Percentiles rank a stretch among this genome's conserved stretches.
These are phyloP conservation scores for Fonsecaea multimorphosa DNA, from an alignment of 2,329 filamentous ascomycete species.

Conservation along the genomic window DNA sequence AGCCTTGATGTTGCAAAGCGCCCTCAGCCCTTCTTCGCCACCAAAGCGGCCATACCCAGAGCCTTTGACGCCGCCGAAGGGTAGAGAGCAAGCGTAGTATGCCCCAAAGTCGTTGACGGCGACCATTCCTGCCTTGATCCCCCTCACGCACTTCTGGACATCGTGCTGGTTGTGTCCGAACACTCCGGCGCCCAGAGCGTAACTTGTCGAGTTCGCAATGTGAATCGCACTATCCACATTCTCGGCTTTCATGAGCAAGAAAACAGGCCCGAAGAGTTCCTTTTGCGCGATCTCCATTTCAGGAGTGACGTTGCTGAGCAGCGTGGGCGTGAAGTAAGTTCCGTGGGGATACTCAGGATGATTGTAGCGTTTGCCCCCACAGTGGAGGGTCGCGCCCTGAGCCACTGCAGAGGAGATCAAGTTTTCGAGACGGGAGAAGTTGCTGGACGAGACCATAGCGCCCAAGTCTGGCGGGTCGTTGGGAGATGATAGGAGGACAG, in stretches of 20 bases:
- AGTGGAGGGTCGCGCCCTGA: conserved; percentile 79
- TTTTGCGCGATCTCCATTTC: conserved; percentile 86
- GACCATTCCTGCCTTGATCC: conserved; percentile 85
- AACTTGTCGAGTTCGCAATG: conserved; percentile 82
- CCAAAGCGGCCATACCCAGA: conserved; percentile 94
- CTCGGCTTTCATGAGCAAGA: conserved; percentile 78
- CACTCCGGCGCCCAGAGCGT: conserved; percentile 86
- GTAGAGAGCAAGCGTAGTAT: conserved; percentile 91
- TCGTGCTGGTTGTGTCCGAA: conserved; percentile 73
- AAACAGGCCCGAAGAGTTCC: conserved; percentile 92
- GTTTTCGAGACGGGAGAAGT: conserved; percentile 75
- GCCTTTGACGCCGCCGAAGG: conserved; percentile 82
- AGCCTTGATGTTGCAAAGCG: conserved; percentile 85
- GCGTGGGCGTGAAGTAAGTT: conserved; percentile 90
- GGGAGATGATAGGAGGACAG: conserved; percentile 59
- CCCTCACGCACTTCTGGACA: conserved; percentile 68
- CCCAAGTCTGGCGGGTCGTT: conserved; percentile 70
- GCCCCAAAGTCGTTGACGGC: conserved; percentile 94
- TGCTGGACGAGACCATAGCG: conserved; percentile 81
- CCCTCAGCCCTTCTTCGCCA: conserved; percentile 83
- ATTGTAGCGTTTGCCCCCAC: conserved; percentile 72
- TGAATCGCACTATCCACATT: conserved; percentile 71
- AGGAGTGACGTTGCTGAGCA: conserved; percentile 86
- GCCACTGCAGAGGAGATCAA: conserved; percentile 78
- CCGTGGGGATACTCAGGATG: conserved; percentile 78